phyloP scores from a whole-genome alignment of 192 early-diverging fungal species.

The Backusella morwellensis region DNA sequence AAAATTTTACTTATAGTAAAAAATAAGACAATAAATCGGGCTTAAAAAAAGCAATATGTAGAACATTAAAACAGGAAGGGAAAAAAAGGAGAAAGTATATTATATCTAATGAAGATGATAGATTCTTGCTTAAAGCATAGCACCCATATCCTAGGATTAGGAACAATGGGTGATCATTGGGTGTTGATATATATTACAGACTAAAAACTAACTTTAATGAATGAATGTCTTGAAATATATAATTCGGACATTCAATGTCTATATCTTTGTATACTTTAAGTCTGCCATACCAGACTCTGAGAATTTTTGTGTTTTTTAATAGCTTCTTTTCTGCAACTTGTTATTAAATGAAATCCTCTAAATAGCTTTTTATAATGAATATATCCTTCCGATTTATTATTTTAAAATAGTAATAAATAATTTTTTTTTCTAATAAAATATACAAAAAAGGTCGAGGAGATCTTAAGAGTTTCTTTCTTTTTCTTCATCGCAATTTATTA shows the following conservation, averaged over 20 bases:
- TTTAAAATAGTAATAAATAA: slow-evolving; percentile 8
- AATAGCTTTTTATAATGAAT: slow-evolving; percentile 8
- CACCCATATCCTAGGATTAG: background rate
- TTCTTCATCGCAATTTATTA: background rate
- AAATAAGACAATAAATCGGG: slow-evolving; percentile 4
- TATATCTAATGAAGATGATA: background rate
- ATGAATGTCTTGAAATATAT: background rate
- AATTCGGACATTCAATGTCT: background rate
- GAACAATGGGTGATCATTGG: background rate
- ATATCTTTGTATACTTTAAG: background rate
- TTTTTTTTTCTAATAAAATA: background rate
- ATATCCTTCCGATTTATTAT: background rate
- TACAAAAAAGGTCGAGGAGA: background rate
- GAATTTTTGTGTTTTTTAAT: slow-evolving; percentile 4
- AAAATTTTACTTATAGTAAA: background rate
- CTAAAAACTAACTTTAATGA: background rate
- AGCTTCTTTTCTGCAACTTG: background rate
- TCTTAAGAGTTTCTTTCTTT: background rate
- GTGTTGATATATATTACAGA: background rate
- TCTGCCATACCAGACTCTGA: background rate
- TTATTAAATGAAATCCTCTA: background rate
- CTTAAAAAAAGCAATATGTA: background rate
- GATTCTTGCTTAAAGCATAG: background rate
- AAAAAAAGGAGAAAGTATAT: background rate
- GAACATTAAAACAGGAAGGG: background rate